Conservation (phyloP, 768 basidiomycete genomes). For the Pulveroboletus sp. region DNA sequence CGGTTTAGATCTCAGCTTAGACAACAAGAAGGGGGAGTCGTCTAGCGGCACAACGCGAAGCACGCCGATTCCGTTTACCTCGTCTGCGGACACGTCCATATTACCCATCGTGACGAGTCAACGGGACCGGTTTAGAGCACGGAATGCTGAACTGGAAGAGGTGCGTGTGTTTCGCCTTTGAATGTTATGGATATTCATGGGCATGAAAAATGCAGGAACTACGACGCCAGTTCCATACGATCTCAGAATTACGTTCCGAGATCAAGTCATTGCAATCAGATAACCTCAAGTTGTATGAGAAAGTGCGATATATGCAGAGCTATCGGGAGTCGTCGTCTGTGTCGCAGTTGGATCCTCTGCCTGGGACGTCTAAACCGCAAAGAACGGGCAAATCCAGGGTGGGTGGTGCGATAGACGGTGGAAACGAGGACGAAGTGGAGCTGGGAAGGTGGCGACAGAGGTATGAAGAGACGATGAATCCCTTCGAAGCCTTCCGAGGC, state of each 20-base stretch:
- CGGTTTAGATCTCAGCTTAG: conserved; percentile 50
- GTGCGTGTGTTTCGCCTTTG: conserved; percentile 36
- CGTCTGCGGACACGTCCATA: conserved; percentile 88
- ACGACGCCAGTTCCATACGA: conserved; percentile 90
- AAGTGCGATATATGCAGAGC: conserved; percentile 97
- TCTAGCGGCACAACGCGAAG: conserved; percentile 35
- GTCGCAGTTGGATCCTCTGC: conserved; percentile 69
- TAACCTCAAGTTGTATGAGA: conserved; percentile 97
- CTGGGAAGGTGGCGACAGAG: conserved; percentile 86
- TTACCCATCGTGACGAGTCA: conserved; percentile 98
- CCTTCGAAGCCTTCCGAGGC: conserved; percentile 96
- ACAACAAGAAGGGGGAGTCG: conserved; percentile 19
- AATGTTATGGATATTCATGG: not conserved
- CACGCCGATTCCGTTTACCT: conserved; percentile 68
- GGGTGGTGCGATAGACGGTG: conserved; percentile 18
- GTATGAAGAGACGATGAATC: conserved; percentile 98
- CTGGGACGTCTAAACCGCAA: conserved; percentile 31
- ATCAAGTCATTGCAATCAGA: conserved; percentile 90
- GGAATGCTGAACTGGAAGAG: conserved; percentile 97
- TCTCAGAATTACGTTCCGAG: conserved; percentile 91
- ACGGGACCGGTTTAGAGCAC: conserved; percentile 94
- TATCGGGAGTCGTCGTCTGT: conserved; percentile 76
- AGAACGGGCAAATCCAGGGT: not conserved
- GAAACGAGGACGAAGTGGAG: conserved; percentile 51
- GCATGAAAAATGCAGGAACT: conserved; percentile 59